Evolutionary conservation across 192 early-diverging fungal genomes (phyloP), one percentile per base, ranked within the genome.

Genomic region (Backusella liffmaniae): DNA sequence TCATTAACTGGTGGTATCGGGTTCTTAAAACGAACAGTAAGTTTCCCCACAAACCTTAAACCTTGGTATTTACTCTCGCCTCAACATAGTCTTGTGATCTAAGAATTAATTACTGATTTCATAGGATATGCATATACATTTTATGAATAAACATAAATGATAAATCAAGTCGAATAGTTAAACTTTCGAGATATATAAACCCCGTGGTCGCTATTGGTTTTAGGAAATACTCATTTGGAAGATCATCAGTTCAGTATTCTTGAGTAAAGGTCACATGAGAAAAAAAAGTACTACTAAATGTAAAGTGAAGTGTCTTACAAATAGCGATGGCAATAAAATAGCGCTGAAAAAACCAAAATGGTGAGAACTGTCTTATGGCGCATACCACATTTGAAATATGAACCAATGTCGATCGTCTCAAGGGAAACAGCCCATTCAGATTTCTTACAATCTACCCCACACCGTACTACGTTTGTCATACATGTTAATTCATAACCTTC

Each of bases 11-110:
- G 56, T 62, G 26, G 56, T 29, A 62, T 62, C 56, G 56, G 56
- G 26, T 62, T 62, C 56, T 62, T 62, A 62, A 62, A 62, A 62
- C 29, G 56, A 23, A 62, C 56, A 62, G 3, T 62, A 62, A 12
- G 56, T 62, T 62, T 62, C 56, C 56, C 56, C 56, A 62, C 56
- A 62, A 62, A 62, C 56, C 26, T 62, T 62, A 62, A 62, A 62
- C 7, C 56, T 23, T 26, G 56, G 56, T 59, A 62, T 62, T 62
- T 29, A 62, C 56, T 26, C 12, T 62, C 23, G 21, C 23, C 53
- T 59, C 12, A 12, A 8, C 56, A 29, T 62, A 12, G 26, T 29
- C 56, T 12, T 29, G 56, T 62, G 56, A 62, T 62, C 56, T 1
- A 26, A 29, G 56, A 32, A 4, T 29, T 10, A 29, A 62, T 62